Evolutionary conservation across 1,139 yeast genomes (phyloP).

Genomic region (Yamadazyma trypodendri): DNA sequence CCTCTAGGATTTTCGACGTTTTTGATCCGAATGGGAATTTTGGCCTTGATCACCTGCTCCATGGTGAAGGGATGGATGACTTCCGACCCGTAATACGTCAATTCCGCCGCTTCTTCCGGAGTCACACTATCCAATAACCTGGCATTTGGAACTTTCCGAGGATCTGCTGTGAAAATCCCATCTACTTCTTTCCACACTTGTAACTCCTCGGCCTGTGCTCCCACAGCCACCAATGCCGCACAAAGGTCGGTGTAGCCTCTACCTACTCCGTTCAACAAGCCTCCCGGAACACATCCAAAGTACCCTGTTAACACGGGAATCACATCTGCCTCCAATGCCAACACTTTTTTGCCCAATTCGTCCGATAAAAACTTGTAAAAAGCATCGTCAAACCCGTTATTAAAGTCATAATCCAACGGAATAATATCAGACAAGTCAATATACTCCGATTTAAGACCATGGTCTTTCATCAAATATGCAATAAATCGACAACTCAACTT

Average conservation of each 20-base stretch:
- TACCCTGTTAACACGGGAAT: constrained; percentile 95
- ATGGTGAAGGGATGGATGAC: constrained; percentile 98
- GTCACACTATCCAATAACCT: constrained; percentile 83
- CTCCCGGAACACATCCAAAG: constrained; percentile 94
- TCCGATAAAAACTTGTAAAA: constrained; percentile 67
- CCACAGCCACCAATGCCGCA: constrained; percentile 96
- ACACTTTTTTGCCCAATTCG: constrained; percentile 57
- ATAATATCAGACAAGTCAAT: constrained; percentile 76
- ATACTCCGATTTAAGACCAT: constrained; percentile 72
- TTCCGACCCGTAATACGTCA: constrained; percentile 95
- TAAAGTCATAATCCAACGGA: constrained; percentile 55
- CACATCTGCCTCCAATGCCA: constrained; percentile 42
- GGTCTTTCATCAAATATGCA: constrained; percentile 80
- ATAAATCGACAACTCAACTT: constrained; percentile 86
- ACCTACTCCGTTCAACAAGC: constrained; percentile 87
- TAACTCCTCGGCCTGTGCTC: constrained; percentile 84
- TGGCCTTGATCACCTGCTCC: constrained; percentile 97
- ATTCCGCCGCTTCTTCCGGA: constrained; percentile 97
- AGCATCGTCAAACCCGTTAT: constrained; percentile 58
- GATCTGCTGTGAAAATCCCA: constrained; percentile 98
- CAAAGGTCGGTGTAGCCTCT: constrained; percentile 97
- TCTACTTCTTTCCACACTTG: constrained; percentile 99
- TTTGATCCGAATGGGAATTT: constrained; percentile 93
- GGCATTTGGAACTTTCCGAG: constrained; percentile 90
- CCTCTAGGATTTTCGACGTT: constrained; percentile 93